Conservation (phyloP, 306 rosid species). For the Vigna nakashimae region DNA sequence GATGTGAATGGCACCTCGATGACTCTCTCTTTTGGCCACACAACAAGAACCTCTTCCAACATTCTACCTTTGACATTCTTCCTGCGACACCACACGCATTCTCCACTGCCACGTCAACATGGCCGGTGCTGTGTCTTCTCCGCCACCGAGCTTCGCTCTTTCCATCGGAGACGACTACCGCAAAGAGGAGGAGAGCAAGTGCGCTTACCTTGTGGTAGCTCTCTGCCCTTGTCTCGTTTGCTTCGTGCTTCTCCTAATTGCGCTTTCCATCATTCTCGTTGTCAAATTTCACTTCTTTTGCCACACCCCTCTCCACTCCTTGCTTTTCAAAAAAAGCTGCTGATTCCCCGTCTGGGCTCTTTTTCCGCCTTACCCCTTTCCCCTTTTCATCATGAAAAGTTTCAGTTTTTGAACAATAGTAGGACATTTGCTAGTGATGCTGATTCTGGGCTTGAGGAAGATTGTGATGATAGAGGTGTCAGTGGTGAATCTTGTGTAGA, state of each 20-base stretch:
- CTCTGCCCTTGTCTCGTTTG: conserved; percentile 88
- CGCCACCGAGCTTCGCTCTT: conserved; percentile 62
- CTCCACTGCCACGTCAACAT: conserved; percentile 41
- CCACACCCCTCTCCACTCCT: conserved; percentile 75
- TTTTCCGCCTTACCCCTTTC: conserved; percentile 5
- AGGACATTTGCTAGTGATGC: conserved; percentile 48
- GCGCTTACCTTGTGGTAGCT: conserved; percentile 69
- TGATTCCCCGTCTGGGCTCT: conserved; percentile 40
- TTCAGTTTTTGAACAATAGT: conserved; percentile 1
- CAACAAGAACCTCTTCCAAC: conserved; percentile 42
- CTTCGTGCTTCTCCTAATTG: conserved; percentile 66
- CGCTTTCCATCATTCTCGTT: conserved; percentile 62
- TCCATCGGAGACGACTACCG: conserved; percentile 55
- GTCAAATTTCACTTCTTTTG: conserved; percentile 84
- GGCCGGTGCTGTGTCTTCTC: conserved; percentile 54
- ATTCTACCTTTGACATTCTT: conserved; percentile 32
- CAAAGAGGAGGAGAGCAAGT: conserved; percentile 61
- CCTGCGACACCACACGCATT: not conserved
- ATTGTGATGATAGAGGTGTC: conserved; percentile 30
- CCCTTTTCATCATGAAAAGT: conserved; percentile 31
- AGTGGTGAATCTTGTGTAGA: conserved; percentile 53
- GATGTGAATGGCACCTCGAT: conserved; percentile 67
- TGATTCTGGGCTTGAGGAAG: conserved; percentile 52
- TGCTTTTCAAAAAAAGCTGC: conserved; percentile 66
- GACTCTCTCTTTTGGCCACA: conserved; percentile 45